Conservation (phyloP, 1,284 basidiomycete species). For the Apiotrichum laibachii region DNA sequence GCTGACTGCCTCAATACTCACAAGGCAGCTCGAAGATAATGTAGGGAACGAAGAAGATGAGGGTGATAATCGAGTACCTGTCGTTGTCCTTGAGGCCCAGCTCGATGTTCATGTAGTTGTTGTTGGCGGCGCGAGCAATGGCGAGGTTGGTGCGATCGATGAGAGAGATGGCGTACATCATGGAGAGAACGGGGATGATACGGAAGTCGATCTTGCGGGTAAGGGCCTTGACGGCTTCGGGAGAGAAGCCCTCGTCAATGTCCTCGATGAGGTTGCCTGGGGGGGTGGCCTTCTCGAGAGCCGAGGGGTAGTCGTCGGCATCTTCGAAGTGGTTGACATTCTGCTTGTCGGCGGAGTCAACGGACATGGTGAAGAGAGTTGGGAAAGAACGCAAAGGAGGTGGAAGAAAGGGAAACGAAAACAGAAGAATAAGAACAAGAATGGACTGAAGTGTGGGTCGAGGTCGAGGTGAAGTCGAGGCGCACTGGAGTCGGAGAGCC, state of each 20-base stretch:
- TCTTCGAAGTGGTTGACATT: not conserved
- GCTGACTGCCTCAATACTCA: slow-evolving; percentile 1
- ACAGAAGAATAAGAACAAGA: not conserved
- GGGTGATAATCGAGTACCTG: slow-evolving; percentile 45
- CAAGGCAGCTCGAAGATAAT: slow-evolving; percentile 45
- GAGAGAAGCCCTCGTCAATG: slow-evolving; percentile 18
- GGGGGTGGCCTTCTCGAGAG: not conserved
- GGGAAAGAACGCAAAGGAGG: not conserved
- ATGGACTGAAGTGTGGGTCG: not conserved
- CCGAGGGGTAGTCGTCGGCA: not conserved
- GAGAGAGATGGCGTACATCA: slow-evolving; percentile 22
- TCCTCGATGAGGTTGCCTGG: not conserved
- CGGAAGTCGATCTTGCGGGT: slow-evolving; percentile 18
- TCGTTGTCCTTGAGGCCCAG: slow-evolving; percentile 33
- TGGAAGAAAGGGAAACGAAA: not conserved
- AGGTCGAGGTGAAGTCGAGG: not conserved
- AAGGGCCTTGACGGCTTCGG: slow-evolving; percentile 4
- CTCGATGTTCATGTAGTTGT: slow-evolving; percentile 28
- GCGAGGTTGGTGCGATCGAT: slow-evolving; percentile 28
- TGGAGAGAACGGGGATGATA: slow-evolving; percentile 19
- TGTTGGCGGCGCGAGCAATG: slow-evolving; percentile 21
- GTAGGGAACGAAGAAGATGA: slow-evolving; percentile 48
- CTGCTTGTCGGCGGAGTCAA: not conserved
- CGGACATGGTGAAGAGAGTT: not conserved
- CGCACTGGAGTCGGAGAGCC: too few relatives aligned